phyloP scores from a whole-genome alignment of 345 rosid genomes.

The Durio zibethinus region DNA sequence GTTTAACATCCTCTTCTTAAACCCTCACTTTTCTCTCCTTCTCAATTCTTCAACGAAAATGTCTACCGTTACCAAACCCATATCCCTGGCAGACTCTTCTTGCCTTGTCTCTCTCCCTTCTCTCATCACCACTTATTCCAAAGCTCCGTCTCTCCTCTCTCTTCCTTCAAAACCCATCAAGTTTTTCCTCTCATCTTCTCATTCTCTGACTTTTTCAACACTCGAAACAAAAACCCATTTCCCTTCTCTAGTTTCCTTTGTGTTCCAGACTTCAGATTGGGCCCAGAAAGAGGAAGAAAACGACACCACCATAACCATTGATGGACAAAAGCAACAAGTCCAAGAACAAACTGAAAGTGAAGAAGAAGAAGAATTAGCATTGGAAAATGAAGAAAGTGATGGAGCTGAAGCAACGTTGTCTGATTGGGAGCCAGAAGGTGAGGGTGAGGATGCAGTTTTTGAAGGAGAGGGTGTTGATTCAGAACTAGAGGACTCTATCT shows the following conservation, averaged over 20 bases:
- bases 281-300: conserved; percentile 39
- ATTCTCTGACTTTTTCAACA: conserved; percentile 24
- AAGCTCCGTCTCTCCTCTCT: conserved; percentile 31
- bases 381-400: conserved; percentile 34
- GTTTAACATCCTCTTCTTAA: neutral
- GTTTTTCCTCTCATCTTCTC: conserved; percentile 29
- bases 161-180: conserved; percentile 31
- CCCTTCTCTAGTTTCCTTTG: conserved; percentile 43
- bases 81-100: conserved; percentile 58
- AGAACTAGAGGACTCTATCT: conserved; percentile 25
- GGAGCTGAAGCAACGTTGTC: conserved; percentile 31
- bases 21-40: conserved; percentile 22
- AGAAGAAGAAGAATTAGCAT: conserved; percentile 26
- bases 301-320: conserved; percentile 33
- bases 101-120: conserved; percentile 47
- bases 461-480: conserved; percentile 22
- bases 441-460: conserved; percentile 27
- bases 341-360: neutral
- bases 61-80: conserved; percentile 49
- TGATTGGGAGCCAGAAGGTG: conserved; percentile 30
- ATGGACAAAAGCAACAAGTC: conserved; percentile 8
- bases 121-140: conserved; percentile 34
- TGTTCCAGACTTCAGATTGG: conserved; percentile 64
- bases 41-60: conserved; percentile 24
- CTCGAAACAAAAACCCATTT: conserved; percentile 39